Base-by-base conservation (phyloP, 192 early-diverging fungal genomes). In the Coemansia sp. region DNA sequence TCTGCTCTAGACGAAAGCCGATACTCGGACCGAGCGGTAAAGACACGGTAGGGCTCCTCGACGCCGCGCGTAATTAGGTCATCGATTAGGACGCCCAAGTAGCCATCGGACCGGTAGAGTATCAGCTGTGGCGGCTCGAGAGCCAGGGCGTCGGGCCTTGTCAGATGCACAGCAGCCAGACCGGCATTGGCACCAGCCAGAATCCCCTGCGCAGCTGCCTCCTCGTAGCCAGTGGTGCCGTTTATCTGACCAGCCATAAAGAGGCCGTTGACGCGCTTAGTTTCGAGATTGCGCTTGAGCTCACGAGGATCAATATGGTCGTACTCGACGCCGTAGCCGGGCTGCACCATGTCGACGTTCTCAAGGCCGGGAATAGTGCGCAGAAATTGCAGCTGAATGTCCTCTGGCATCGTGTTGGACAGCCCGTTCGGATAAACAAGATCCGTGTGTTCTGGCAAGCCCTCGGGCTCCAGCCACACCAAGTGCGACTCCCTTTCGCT, bases 171-270 rank as follows among this genome's bases (percentile, higher is more conserved):
- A 4, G 88, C 79, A 3, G 87, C 78, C n/a, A 91, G 64, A 3
- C 87, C 90, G 8, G 92, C 91, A 40, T 94, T 94, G 63, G 90
- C 88, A 4, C 92, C 92, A 1, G 91, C 92, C 43, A 94, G 83
- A 1, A 92, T 79, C 0, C 92, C 92, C 68, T 94, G 92, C 1
- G 91, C 89, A 2, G 92, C 92, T 0, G 92, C 92, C 68, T 92
- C 91, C 55, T 92, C 92, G 66, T 92, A 94, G 6, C 92, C 92
- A 0, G 92, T 94, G 1, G 92, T 94, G n/a, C 92, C 92, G 64
- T 94, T 94, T 52, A 94, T 94, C 77, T 94, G 92, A 0, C 92
- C 92, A 2, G 92, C 92, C 73, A 94, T 78, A 70, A 87, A 94
- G 35, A 94, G 72, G 19, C 92, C 92, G 8, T 67, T 76, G 8